Percentiles rank a stretch among this genome's conserved stretches.
These are phyloP conservation scores for Chytriomyces sp. DNA, from an alignment of 192 early-diverging fungal species.

Conservation along the genomic window DNA sequence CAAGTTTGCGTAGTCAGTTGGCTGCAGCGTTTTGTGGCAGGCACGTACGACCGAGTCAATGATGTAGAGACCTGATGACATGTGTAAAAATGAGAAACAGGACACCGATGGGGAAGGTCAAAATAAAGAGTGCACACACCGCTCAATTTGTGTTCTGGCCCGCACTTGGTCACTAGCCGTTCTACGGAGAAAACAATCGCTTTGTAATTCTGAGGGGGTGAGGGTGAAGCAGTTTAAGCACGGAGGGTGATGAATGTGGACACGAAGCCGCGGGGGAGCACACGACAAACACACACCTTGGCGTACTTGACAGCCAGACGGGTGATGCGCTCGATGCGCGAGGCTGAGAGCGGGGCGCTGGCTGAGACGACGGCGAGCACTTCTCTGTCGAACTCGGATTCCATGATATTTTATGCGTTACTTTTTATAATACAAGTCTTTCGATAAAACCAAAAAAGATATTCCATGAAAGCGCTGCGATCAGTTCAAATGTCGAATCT, in stretches of 20 bases:
- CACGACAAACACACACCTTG: slow-evolving; percentile 35
- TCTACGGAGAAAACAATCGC: slow-evolving; percentile 55
- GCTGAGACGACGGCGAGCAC: slow-evolving; percentile 52
- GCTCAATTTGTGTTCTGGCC: slow-evolving; percentile 55
- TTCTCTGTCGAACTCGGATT: slow-evolving; percentile 59
- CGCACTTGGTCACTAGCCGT: slow-evolving; percentile 52
- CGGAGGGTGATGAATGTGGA: not conserved
- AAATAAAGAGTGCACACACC: slow-evolving; percentile 7
- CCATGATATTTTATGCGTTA: not conserved
- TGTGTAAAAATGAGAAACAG: too few relatives aligned
- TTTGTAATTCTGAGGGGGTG: slow-evolving; percentile 46
- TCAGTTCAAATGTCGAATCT: too few relatives aligned
- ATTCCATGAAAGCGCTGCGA: too few relatives aligned
- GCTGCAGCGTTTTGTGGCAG: slow-evolving; percentile 39
- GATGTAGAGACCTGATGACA: slow-evolving; percentile 48
- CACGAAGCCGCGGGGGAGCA: not conserved
- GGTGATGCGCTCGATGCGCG: slow-evolving; percentile 55
- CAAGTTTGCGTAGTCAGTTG: slow-evolving; percentile 26
- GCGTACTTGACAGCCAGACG: slow-evolving; percentile 56
- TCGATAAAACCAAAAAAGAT: too few relatives aligned
- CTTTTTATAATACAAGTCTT: too few relatives aligned
- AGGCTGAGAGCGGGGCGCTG: slow-evolving; percentile 55
- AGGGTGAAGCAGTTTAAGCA: not conserved
- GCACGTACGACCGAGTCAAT: slow-evolving; percentile 56
- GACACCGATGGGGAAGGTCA: not conserved